A percentile compares a stretch with the other conserved stretches of the same genome.
phyloP scores from a whole-genome alignment of 768 basidiomycete genomes.

The Pleurotus eryngii region DNA sequence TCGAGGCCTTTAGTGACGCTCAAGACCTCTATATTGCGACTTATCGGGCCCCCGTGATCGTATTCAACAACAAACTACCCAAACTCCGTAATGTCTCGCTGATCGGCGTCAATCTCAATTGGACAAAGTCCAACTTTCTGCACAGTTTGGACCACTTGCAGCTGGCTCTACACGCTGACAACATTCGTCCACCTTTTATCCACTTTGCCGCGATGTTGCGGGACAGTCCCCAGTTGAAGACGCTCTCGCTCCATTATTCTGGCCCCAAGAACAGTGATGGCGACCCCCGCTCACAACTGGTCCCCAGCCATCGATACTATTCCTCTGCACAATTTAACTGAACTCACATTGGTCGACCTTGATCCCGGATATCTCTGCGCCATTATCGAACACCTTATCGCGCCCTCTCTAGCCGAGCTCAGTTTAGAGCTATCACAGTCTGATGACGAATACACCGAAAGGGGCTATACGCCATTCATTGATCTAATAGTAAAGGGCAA shows the following conservation, averaged over 20 bases:
- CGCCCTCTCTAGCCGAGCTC: constrained; percentile 43
- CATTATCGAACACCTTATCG: constrained; percentile 41
- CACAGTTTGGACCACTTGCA: constrained; percentile 47
- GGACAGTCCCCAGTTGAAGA: constrained; percentile 42
- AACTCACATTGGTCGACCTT: constrained; percentile 51
- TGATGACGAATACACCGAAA: constrained; percentile 49
- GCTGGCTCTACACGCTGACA: constrained; percentile 58
- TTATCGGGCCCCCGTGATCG: constrained; percentile 53
- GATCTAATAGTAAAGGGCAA: constrained; percentile 28
- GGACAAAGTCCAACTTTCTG: constrained; percentile 50
- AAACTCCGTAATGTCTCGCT: constrained; percentile 52
- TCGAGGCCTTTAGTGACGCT: constrained; percentile 50
- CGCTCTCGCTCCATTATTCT: constrained; percentile 54
- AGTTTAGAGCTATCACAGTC: constrained; percentile 53
- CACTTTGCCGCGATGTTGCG: constrained; percentile 56
- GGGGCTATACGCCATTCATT: constrained; percentile 49
- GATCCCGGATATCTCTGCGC: constrained; percentile 51
- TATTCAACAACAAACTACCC: constrained; percentile 53
- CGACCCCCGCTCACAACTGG: constrained; percentile 35
- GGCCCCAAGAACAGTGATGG: constrained; percentile 40
- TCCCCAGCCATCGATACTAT: constrained; percentile 28
- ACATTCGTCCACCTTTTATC: constrained; percentile 51
- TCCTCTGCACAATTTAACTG: constrained; percentile 33
- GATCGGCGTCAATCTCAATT: constrained; percentile 65
- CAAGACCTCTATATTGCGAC: constrained; percentile 54